Conservation (phyloP, 148 eudicot species). For the Agrostemma githago region DNA sequence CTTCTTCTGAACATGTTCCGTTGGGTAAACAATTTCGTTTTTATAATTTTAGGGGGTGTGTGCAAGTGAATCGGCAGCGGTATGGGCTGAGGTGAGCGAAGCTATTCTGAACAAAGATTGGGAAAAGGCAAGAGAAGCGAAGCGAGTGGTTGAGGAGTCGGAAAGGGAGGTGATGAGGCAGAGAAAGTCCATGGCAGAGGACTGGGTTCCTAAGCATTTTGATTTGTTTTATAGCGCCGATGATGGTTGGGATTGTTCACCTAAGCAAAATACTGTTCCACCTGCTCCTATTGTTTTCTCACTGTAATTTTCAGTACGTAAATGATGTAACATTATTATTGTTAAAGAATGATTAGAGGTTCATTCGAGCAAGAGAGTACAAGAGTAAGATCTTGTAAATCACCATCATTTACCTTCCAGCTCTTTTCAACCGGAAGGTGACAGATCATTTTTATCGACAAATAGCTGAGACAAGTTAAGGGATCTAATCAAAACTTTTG, state of each 20-base stretch:
- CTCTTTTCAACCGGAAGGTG: too few species aligned
- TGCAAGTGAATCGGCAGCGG: slow-evolving; percentile 56
- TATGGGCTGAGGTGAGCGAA: slow-evolving; percentile 71
- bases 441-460: too few species aligned
- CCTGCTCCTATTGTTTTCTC: slow-evolving; percentile 69
- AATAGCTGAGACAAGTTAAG: too few species aligned
- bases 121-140: slow-evolving; percentile 78
- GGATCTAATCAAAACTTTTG: too few species aligned
- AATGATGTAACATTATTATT: not conserved
- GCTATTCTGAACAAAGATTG: slow-evolving; percentile 53
- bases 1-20: too few species aligned
- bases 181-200: slow-evolving; percentile 36
- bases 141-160: slow-evolving; percentile 46
- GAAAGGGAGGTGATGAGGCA: slow-evolving; percentile 48
- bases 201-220: slow-evolving; percentile 68
- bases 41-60: slow-evolving; percentile 37
- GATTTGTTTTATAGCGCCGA: slow-evolving; percentile 36
- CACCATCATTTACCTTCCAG: not conserved
- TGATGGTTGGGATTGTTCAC: slow-evolving; percentile 61
- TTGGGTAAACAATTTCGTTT: not conserved
- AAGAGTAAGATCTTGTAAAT: not conserved
- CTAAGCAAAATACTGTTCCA: slow-evolving; percentile 43
- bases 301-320: slow-evolving; percentile 14
- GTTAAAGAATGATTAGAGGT: not conserved
- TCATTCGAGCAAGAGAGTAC: not conserved